phyloP scores from a whole-genome alignment of 305 asterid genomes.

The Fraxinus sp. region DNA sequence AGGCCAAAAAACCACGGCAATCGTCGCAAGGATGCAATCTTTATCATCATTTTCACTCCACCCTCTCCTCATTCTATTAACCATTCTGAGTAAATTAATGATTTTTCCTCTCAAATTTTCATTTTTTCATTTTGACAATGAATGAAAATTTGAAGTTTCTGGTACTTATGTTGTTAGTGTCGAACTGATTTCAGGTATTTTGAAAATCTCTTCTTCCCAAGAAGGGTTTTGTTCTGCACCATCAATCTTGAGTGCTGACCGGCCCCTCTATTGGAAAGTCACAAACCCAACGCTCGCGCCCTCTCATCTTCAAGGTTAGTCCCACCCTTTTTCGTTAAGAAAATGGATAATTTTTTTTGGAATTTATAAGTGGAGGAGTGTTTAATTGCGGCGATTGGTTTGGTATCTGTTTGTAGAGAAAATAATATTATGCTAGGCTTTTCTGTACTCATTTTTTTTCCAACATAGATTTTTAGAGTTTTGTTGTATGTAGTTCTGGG shows the following conservation, averaged over 20 bases:
- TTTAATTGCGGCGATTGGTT: background rate
- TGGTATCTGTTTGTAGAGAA: conserved; percentile 4
- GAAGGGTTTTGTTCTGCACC: conserved; percentile 83
- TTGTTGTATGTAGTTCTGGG: conserved; percentile 7
- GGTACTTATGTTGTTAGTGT: conserved; percentile 6
- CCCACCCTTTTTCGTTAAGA: background rate
- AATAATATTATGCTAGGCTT: conserved; percentile 3
- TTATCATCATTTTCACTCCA: conserved; percentile 34
- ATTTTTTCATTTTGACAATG: background rate
- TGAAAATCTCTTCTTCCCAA: conserved; percentile 38
- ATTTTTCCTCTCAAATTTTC: background rate
- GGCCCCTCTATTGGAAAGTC: conserved; percentile 82
- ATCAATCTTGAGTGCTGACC: conserved; percentile 42
- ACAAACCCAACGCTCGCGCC: conserved; percentile 88
- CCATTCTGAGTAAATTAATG: conserved; percentile 32
- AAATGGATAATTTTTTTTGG: background rate
- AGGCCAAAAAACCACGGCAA: background rate
- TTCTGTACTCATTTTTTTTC: background rate
- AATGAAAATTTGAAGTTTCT: background rate
- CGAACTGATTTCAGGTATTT: conserved; percentile 39
- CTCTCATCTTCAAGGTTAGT: conserved; percentile 75
- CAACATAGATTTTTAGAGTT: conserved; percentile 1
- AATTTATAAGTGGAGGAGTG: background rate
- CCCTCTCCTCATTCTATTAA: conserved; percentile 28
- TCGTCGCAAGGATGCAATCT: conserved; percentile 50